A percentile compares a stretch with the other conserved stretches of the same genome.
Conservation (phyloP, 495 filamentous ascomycete genomes). For the Penicillium verhagenii region DNA sequence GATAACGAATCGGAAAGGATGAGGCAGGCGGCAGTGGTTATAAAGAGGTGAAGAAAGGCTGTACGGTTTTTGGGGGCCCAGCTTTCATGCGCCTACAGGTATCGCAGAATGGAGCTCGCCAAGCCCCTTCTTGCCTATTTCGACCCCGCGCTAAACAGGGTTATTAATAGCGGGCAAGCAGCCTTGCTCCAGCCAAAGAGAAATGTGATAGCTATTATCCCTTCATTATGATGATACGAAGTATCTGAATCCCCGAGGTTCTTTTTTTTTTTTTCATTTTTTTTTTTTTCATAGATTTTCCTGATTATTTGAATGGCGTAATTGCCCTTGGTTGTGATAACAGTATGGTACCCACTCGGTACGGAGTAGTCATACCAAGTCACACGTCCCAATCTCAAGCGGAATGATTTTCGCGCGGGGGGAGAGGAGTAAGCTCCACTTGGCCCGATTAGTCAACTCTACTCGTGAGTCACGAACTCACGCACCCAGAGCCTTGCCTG, state of each 20-base stretch:
- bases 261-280: too few relatives aligned
- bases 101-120: conserved; percentile 6
- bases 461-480: conserved; percentile 1
- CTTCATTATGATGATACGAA: conserved; percentile 1
- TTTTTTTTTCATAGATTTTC: too few relatives aligned
- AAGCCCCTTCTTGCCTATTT: conserved; percentile 16
- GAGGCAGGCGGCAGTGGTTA: conserved; percentile 1
- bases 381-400: neutral
- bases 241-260: neutral
- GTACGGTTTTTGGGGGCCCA: neutral
- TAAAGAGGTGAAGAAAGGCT: neutral
- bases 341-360: neutral
- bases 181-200: neutral
- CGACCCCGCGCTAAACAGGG: conserved; percentile 23
- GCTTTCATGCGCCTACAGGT: conserved; percentile 15
- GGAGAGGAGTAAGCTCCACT: conserved; percentile 20
- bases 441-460: conserved; percentile 13
- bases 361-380: conserved; percentile 1
- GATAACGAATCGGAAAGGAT: neutral
- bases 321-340: neutral
- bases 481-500: conserved; percentile 17
- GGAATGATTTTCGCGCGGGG: conserved; percentile 16
- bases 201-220: neutral
- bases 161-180: conserved; percentile 11
- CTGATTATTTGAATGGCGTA: too few relatives aligned